Conservation (phyloP, 2,329 filamentous ascomycete genomes). For the Pseudopyricularia javanii region DNA sequence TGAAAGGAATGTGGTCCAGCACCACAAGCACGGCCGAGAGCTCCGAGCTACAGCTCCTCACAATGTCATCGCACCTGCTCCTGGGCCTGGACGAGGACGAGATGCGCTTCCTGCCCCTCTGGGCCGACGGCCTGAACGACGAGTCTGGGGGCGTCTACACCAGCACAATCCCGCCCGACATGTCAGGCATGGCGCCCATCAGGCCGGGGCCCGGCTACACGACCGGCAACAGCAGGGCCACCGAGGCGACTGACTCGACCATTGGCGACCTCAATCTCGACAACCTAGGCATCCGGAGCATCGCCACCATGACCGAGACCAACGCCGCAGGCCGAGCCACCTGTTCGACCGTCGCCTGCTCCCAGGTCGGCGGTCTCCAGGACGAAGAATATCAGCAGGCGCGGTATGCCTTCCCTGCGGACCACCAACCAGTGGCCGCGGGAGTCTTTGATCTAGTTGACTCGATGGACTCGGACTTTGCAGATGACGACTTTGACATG, state of each 20-base stretch:
- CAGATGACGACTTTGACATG: not conserved
- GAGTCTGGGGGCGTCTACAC: slow-evolving; percentile 35
- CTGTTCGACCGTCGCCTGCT: slow-evolving; percentile 15
- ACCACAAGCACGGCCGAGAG: too few species aligned
- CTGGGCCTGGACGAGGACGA: slow-evolving; percentile 42
- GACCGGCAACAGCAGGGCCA: slow-evolving; percentile 25
- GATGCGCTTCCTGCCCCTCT: slow-evolving; percentile 50
- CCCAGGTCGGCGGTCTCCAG: slow-evolving; percentile 13
- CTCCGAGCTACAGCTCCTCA: not conserved
- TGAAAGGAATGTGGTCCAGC: not conserved
- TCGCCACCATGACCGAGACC: slow-evolving; percentile 17
- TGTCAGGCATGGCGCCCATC: slow-evolving; percentile 28
- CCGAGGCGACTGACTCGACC: slow-evolving; percentile 12
- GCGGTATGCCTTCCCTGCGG: slow-evolving; percentile 17
- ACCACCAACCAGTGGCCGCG: slow-evolving; percentile 12
- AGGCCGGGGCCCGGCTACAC: slow-evolving; percentile 34
- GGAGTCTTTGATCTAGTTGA: slow-evolving; percentile 8
- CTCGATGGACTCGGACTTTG: not conserved
- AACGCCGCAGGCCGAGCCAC: slow-evolving; percentile 26
- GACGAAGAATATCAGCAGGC: slow-evolving; percentile 19
- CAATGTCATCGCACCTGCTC: slow-evolving; percentile 28
- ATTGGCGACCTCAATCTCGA: slow-evolving; percentile 22
- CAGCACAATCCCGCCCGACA: slow-evolving; percentile 17
- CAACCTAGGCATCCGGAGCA: slow-evolving; percentile 16
- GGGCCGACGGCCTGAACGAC: slow-evolving; percentile 46